Conservation (phyloP, 345 rosid species). For the Brassica juncea region DNA sequence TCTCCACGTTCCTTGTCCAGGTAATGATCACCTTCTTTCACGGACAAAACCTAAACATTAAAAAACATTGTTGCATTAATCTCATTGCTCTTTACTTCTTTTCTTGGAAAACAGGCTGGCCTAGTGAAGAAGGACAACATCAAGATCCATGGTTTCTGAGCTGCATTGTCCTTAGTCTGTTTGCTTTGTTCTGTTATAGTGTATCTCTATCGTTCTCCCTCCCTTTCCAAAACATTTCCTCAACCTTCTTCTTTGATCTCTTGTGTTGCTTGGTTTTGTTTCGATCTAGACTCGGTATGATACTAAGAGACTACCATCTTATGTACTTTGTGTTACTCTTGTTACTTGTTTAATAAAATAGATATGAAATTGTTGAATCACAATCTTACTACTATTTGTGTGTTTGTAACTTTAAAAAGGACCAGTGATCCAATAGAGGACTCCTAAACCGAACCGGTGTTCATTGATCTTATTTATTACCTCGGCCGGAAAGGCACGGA, state of each 20-base stretch:
- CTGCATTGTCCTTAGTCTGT: neutral
- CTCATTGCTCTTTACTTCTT: neutral
- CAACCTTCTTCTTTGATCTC: neutral
- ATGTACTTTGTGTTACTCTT: neutral
- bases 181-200: neutral
- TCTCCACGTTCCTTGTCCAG: constrained; percentile 73
- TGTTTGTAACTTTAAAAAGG: too few relatives aligned
- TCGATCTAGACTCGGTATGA: constrained; percentile 9
- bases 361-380: neutral
- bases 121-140: constrained; percentile 95
- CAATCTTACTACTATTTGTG: neutral
- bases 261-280: neutral
- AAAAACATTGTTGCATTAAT: neutral
- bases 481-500: neutral
- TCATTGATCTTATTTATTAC: neutral
- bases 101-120: constrained; percentile 57
- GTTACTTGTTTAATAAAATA: neutral
- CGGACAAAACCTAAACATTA: neutral
- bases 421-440: neutral
- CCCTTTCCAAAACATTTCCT: neutral
- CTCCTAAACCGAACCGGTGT: neutral
- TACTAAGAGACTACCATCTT: constrained; percentile 24
- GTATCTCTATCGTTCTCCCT: neutral
- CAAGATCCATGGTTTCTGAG: constrained; percentile 95
- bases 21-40: constrained; percentile 33